Percentiles rank a stretch among this genome's conserved stretches.
These are phyloP conservation scores for Hysterium pulicare DNA, from an alignment of 2,329 filamentous ascomycete genomes.

Conservation along the genomic window DNA sequence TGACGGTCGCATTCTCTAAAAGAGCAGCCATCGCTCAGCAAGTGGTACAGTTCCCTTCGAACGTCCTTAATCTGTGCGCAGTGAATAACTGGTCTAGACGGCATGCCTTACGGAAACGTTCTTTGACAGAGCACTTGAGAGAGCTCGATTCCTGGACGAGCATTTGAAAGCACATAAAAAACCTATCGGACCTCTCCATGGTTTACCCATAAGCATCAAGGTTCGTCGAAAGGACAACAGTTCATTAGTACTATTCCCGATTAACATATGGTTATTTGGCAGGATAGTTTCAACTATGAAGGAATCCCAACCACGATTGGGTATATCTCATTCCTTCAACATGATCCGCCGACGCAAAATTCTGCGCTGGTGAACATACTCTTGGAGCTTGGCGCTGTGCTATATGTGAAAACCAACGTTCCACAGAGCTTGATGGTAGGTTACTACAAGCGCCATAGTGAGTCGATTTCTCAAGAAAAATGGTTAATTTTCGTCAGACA, in stretches of 20 bases:
- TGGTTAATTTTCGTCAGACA: not conserved
- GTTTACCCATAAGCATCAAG: not conserved
- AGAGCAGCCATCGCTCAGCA: not conserved
- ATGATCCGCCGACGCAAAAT: conserved; percentile 51
- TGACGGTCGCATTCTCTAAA: not conserved
- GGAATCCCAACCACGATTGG: conserved; percentile 45
- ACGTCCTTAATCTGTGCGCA: no score
- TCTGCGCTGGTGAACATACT: conserved; percentile 55
- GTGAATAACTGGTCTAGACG: no score
- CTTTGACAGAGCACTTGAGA: not conserved
- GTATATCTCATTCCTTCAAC: conserved; percentile 58
- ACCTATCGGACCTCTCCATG: not conserved
- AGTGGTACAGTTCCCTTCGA: no score
- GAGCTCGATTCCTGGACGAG: not conserved
- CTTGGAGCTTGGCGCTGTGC: conserved; percentile 55
- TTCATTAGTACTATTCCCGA: no score
- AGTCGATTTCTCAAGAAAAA: no score
- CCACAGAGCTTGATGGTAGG: conserved; percentile 63
- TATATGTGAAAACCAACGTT: conserved; percentile 64
- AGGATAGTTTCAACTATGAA: not conserved
- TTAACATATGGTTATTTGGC: no score
- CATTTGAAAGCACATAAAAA: not conserved
- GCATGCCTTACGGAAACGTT: not conserved
- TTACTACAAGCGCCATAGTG: no score
- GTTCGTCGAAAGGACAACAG: no score